A percentile compares a stretch with the other conserved stretches of the same genome.
phyloP scores from a whole-genome alignment of 2,329 filamentous ascomycete species.

The Stagonosporopsis vannaccii region DNA sequence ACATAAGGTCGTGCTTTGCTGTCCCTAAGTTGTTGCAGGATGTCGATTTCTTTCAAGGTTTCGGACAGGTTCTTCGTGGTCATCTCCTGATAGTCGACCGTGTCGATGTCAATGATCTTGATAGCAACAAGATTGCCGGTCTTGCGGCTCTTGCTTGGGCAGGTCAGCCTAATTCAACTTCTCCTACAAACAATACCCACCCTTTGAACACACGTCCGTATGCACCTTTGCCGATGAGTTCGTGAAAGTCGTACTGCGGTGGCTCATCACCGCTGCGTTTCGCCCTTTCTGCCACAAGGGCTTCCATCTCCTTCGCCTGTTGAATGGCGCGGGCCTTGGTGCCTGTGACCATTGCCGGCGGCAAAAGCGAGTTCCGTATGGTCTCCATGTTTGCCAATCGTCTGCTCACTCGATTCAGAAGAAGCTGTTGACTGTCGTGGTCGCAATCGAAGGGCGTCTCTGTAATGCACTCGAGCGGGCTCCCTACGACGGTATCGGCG shows the following conservation, averaged over 20 bases:
- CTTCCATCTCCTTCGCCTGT: slow-evolving; percentile 75
- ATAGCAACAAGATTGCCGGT: slow-evolving; percentile 69
- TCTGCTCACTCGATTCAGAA: slow-evolving; percentile 10
- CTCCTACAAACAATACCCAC: slow-evolving; percentile 33
- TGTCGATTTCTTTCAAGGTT: slow-evolving; percentile 68
- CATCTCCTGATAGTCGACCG: slow-evolving; percentile 65
- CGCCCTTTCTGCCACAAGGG: slow-evolving; percentile 68
- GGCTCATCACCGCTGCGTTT: slow-evolving; percentile 65
- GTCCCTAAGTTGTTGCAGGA: slow-evolving; percentile 75
- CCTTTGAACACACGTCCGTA: slow-evolving; percentile 79
- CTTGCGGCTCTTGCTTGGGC: slow-evolving; percentile 47
- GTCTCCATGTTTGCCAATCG: slow-evolving; percentile 38
- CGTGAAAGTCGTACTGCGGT: slow-evolving; percentile 72
- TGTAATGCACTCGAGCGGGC: slow-evolving; percentile 34
- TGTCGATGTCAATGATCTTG: slow-evolving; percentile 86
- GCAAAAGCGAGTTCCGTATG: slow-evolving; percentile 33
- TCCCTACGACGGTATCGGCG: slow-evolving; percentile 21
- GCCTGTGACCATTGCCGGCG: slow-evolving; percentile 37
- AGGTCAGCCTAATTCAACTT: slow-evolving; percentile 25
- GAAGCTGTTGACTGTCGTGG: slow-evolving; percentile 12
- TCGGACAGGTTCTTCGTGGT: slow-evolving; percentile 54
- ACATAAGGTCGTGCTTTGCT: slow-evolving; percentile 82
- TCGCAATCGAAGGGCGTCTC: slow-evolving; percentile 34
- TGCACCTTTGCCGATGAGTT: slow-evolving; percentile 77
- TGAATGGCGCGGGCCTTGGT: slow-evolving; percentile 69